A percentile compares a stretch with the other conserved stretches of the same genome.
Conservation (phyloP, 1,284 basidiomycete species). For the Rhodotorula sp. region DNA sequence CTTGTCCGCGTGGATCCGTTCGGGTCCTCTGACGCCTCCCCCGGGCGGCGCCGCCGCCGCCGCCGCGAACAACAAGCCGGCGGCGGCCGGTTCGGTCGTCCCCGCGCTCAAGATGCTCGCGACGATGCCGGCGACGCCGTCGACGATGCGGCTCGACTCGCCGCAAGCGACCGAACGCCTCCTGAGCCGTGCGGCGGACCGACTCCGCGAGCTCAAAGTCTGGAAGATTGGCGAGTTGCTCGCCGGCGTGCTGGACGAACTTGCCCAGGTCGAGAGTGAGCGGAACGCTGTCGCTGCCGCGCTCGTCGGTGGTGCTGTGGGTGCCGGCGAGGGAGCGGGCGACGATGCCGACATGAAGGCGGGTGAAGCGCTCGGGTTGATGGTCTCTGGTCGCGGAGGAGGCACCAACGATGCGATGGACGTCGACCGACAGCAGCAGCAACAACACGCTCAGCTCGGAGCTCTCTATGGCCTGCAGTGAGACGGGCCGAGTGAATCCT, state of each 20-base stretch:
- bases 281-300: background rate
- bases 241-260: conserved; percentile 13
- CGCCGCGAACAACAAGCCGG: background rate
- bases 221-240: conserved; percentile 38
- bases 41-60: too few relatives aligned
- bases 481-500: background rate
- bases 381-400: background rate
- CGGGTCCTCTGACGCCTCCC: conserved; percentile 5
- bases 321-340: background rate
- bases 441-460: background rate
- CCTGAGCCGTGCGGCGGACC: conserved; percentile 3
- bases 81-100: too few relatives aligned
- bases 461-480: background rate
- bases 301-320: background rate
- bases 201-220: conserved; percentile 22
- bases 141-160: conserved; percentile 4
- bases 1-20: conserved; percentile 16
- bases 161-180: conserved; percentile 16
- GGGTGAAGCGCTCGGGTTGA: background rate
- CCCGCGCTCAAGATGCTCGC: conserved; percentile 1
- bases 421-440: background rate
- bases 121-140: background rate
- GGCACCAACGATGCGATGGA: background rate
- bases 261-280: conserved; percentile 3
- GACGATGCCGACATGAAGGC: background rate